Base-by-base conservation (phyloP, 805 yeast genomes). In the Wickerhamiella sergipiensis region DNA sequence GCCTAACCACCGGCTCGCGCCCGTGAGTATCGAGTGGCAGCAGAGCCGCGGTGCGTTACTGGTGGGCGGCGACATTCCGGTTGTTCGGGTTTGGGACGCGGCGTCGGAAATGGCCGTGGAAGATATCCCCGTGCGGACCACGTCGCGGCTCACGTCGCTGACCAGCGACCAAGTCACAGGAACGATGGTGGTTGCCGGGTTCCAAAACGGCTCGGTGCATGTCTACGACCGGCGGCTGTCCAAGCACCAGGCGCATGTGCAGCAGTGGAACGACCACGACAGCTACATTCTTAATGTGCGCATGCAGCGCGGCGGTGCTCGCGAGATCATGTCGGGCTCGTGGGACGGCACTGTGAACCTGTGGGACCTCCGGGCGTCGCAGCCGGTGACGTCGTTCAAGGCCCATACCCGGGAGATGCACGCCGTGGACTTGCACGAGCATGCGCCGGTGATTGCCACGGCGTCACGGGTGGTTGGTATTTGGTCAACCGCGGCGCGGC, bases 141-240 rank as follows among this genome's bases (percentile, higher is more conserved):
- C 95, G 0, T 80, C 90, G 18, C 80, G 90, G n/a, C 83, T 92
- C 48, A 84, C 95, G 0, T 75, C 94, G 0, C 69, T 92, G 49
- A 89, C 97, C 0, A 87, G 97, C 0, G 98, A 92, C 63, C 97
- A 90, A 62, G 90, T 92, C 9, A 86, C 95, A 0, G 97, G 98
- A 17, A 82, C 90, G 59, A 74, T 87, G 1, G 79, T 92, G 58
- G 81, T 86, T 42, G 89, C 94, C 8, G 98, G 98, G 0, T 92
- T 90, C 65, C 87, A 82, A 24, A 97, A 92, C 64, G 94, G 94
- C 3, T 79, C 85, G 10, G 69, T 92, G 45, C 75, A 97, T 52
- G 94, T 88, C 1, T 92, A 89, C 64, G 98, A 92, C 65, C 76
- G 96, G 53, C 75, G 98, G 57, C 65, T 86, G 53, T 94, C 85